These are phyloP conservation scores for Rhizophora apiculata DNA, from an alignment of 345 rosid species.

Conservation along the genomic window DNA sequence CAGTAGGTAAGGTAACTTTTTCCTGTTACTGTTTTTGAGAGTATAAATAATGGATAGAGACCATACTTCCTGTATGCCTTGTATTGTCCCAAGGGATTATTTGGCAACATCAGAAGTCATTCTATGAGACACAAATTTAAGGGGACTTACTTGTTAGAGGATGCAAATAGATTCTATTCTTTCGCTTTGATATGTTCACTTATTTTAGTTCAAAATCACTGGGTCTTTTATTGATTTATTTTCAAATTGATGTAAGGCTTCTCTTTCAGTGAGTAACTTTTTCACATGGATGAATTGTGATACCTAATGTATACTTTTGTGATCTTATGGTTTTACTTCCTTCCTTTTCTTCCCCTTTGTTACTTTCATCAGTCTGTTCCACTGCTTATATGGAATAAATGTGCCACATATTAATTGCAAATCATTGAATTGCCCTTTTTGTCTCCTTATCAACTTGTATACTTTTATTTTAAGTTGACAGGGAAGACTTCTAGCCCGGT, in stretches of 20 bases:
- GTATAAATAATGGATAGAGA: too few relatives aligned
- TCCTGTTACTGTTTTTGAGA: too few relatives aligned
- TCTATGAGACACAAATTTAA: too few relatives aligned
- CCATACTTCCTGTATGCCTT: too few relatives aligned
- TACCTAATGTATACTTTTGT: neutral
- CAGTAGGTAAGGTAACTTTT: too few relatives aligned
- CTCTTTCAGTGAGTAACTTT: too few relatives aligned
- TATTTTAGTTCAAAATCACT: neutral
- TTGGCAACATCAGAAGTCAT: too few relatives aligned
- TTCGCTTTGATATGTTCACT: neutral
- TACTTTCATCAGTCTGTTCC: neutral
- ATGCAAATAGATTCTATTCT: neutral
- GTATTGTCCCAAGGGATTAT: too few relatives aligned
- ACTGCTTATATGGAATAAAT: neutral
- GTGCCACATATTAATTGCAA: constrained; percentile 7
- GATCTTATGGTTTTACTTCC: neutral
- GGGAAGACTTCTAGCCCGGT: constrained; percentile 85
- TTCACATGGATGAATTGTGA: too few relatives aligned
- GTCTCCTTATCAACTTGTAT: constrained; percentile 37
- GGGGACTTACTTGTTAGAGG: too few relatives aligned
- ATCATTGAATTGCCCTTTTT: constrained; percentile 11
- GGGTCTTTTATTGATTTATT: neutral
- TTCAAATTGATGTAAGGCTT: too few relatives aligned
- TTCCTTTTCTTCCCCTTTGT: neutral
- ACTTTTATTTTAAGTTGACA: constrained; percentile 89